Conservation (phyloP, 176 grass and related monocot species). For the Oryza punctata region DNA sequence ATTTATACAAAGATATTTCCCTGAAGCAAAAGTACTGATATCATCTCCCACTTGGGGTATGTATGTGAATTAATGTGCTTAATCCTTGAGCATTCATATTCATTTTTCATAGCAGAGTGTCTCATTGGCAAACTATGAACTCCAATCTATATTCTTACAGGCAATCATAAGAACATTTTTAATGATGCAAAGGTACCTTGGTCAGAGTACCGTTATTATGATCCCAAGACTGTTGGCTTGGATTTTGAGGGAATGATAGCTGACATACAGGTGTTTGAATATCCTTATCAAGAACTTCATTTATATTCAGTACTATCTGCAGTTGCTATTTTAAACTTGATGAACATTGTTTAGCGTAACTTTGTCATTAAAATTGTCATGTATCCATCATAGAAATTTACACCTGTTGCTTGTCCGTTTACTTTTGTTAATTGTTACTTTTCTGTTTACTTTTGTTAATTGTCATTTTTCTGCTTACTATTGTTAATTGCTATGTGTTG, state of each 20-base stretch:
- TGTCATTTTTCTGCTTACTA: conserved; percentile 17
- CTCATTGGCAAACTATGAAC: background rate
- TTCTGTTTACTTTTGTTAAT: background rate
- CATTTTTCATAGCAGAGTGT: background rate
- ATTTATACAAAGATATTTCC: conserved; percentile 99
- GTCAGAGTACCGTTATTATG: conserved; percentile 97
- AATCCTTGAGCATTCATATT: background rate
- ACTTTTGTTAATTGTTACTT: background rate
- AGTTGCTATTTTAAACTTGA: background rate
- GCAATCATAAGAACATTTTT: conserved; percentile 99
- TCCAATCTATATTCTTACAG: conserved; percentile 50
- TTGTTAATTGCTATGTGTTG: background rate
- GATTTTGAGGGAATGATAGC: conserved; percentile 98
- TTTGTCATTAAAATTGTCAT: conserved; percentile 9
- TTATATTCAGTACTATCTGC: background rate
- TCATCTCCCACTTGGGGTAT: conserved; percentile 96
- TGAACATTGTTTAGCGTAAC: background rate
- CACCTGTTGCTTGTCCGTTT: background rate
- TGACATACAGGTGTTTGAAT: conserved; percentile 75
- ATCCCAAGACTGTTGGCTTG: conserved; percentile 94
- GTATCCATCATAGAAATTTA: conserved; percentile 2
- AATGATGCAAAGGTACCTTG: conserved; percentile 97
- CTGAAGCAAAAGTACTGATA: conserved; percentile 86
- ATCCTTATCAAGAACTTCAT: background rate
- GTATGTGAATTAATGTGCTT: conserved; percentile 15